Evolutionary conservation across 169 alveolate species (phyloP).

Genomic region (Cryptosporidium viatorum): DNA sequence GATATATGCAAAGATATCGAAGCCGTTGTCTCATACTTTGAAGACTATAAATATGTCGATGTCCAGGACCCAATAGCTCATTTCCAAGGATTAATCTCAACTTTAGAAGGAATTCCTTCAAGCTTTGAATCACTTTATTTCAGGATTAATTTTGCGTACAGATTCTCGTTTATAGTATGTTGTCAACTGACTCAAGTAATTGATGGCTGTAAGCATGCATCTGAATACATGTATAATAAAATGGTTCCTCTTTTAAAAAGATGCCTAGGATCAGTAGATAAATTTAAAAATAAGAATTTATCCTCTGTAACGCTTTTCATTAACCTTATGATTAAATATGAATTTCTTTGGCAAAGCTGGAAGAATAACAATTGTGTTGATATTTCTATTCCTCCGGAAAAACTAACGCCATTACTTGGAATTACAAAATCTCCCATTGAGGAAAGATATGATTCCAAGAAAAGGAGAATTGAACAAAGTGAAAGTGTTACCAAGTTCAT

Average conservation of each 20-base stretch:
- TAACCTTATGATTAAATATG: constrained; percentile 44
- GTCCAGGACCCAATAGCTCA: background rate
- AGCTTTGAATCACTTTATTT: constrained; percentile 34
- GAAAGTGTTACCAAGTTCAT: constrained; percentile 20
- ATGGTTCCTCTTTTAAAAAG: constrained; percentile 31
- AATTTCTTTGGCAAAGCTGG: constrained; percentile 58
- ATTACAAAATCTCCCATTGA: background rate
- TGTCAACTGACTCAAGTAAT: constrained; percentile 12
- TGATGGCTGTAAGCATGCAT: constrained; percentile 12
- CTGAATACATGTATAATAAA: constrained; percentile 23
- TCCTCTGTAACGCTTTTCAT: constrained; percentile 5
- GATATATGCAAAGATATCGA: constrained; percentile 51
- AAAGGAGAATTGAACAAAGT: constrained; percentile 45
- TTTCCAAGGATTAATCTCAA: constrained; percentile 12
- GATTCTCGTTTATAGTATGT: constrained; percentile 36
- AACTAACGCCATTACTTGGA: background rate
- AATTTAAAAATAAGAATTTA: background rate
- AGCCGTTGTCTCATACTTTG: constrained; percentile 25
- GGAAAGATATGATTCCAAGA: constrained; percentile 1
- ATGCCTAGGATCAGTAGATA: constrained; percentile 29
- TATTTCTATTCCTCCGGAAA: constrained; percentile 4
- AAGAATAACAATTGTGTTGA: constrained; percentile 50
- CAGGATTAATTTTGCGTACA: constrained; percentile 42
- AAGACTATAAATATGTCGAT: constrained; percentile 33
- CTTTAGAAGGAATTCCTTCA: constrained; percentile 64